These are phyloP conservation scores for Trametes meyenii DNA, from an alignment of 768 basidiomycete species.

Conservation along the genomic window DNA sequence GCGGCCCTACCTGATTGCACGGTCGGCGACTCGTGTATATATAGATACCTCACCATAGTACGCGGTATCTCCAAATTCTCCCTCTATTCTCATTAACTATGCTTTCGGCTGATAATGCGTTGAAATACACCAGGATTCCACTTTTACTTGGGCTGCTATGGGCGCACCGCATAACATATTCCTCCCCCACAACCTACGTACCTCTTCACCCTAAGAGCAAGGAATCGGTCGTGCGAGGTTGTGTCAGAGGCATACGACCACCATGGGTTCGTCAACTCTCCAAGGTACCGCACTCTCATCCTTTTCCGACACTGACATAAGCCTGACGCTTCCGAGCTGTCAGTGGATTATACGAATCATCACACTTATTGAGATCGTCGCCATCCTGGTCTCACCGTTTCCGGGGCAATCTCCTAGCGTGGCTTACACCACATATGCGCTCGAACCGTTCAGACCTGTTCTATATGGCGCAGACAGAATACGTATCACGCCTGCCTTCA, in stretches of 20 bases:
- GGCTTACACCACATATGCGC: neutral
- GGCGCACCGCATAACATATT: conserved; percentile 12
- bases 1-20: no score
- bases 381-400: neutral
- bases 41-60: no score
- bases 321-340: neutral
- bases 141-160: neutral
- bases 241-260: neutral
- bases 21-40: no score
- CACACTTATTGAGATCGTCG: conserved; percentile 2
- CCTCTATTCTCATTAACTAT: no score
- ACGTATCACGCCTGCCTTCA: conserved; percentile 18
- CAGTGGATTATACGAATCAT: neutral
- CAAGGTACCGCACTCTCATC: conserved; percentile 2
- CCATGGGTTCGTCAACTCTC: neutral
- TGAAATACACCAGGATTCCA: neutral
- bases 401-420: neutral
- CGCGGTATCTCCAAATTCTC: no score
- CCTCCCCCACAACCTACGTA: conserved; percentile 7
- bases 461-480: neutral
- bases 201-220: neutral
- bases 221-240: neutral
- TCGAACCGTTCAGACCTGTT: neutral
- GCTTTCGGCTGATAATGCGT: neutral
- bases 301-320: neutral